Evolutionary conservation across 108 stramenopile species (phyloP), one percentile per base, ranked within the genome.

Genomic region (Cyclostephanos tholiformis): DNA sequence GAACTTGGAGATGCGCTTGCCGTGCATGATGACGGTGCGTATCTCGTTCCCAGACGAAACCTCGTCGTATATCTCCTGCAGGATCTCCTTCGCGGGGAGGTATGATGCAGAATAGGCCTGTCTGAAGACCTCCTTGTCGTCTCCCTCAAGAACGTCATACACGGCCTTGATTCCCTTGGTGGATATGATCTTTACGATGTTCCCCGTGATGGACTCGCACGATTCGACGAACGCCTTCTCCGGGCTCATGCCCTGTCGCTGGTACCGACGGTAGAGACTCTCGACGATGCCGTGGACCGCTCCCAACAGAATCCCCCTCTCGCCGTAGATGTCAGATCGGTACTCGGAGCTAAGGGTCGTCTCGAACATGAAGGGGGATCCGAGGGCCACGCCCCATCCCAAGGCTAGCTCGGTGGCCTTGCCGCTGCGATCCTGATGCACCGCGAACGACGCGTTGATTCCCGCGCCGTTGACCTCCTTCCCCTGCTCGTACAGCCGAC

Each of bases 41-140:
- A 98, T 98, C 83, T 98, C 98, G 77, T 97, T 98, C 20, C 98
- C 97, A 63, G 92, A 96, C 32, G 91, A 80, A 60, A 98, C 98
- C 85, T 98, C 98, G 67, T 98, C 97, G 80, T 98, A 98, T 76
- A 97, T 97, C 90, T 98, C 98, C 88, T 98, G 97, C 63, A 97
- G 88, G 83, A 98, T 97, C 86, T 98, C 98, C 87, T 96, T 96
- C 74, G 97, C 85, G 56, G 98, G 98, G 69, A 81, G 76, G 92
- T 98, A 98, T 13, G 96, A 94, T 16, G 97, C 97, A 63, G 93
- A 95, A 86, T 97, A 98, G 36, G 97, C 98, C 72, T 83, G 79
- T 77, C 95, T 80, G 82, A 98, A 98, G 26, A 85, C 86, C 62
- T 91, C 83, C 94, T 98, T 97, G 82, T 96, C 97, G 9, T 85